These are phyloP conservation scores for Daldinia childiae DNA, from an alignment of 495 filamentous ascomycete species.

Conservation along the genomic window DNA sequence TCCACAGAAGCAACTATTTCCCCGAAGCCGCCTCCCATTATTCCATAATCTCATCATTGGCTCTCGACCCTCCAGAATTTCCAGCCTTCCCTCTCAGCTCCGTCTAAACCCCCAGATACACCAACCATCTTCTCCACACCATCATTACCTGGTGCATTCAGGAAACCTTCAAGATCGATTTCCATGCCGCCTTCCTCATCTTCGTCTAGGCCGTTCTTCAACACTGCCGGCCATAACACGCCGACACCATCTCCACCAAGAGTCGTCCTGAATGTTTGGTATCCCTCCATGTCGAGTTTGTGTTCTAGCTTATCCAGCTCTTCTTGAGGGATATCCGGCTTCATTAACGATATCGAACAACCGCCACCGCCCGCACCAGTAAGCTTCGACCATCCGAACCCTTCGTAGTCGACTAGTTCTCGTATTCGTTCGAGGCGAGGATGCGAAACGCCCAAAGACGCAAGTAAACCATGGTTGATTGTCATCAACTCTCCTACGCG, in stretches of 20 bases:
- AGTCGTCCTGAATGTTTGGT: slow-evolving; percentile 84
- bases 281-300: slow-evolving; percentile 77
- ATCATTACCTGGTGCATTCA: slow-evolving; percentile 79
- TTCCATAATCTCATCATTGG: slow-evolving; percentile 29
- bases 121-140: slow-evolving; percentile 82
- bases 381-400: slow-evolving; percentile 96
- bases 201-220: slow-evolving; percentile 74
- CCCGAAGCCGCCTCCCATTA: background rate
- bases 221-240: slow-evolving; percentile 88
- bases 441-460: slow-evolving; percentile 90
- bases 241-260: slow-evolving; percentile 92
- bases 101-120: slow-evolving; percentile 59
- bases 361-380: slow-evolving; percentile 96
- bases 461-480: slow-evolving; percentile 91
- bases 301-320: slow-evolving; percentile 68
- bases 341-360: slow-evolving; percentile 90
- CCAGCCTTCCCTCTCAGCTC: slow-evolving; percentile 81
- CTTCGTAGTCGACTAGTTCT: slow-evolving; percentile 86
- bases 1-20: background rate
- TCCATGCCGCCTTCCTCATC: slow-evolving; percentile 82
- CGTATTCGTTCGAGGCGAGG: slow-evolving; percentile 90
- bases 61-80: slow-evolving; percentile 86
- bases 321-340: slow-evolving; percentile 62
- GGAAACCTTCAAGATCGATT: slow-evolving; percentile 91
- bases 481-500: slow-evolving; percentile 85